Percentiles rank a stretch among this genome's conserved stretches.
phyloP scores from a whole-genome alignment of 2,329 filamentous ascomycete species.

The Ambrosiella beaveri region DNA sequence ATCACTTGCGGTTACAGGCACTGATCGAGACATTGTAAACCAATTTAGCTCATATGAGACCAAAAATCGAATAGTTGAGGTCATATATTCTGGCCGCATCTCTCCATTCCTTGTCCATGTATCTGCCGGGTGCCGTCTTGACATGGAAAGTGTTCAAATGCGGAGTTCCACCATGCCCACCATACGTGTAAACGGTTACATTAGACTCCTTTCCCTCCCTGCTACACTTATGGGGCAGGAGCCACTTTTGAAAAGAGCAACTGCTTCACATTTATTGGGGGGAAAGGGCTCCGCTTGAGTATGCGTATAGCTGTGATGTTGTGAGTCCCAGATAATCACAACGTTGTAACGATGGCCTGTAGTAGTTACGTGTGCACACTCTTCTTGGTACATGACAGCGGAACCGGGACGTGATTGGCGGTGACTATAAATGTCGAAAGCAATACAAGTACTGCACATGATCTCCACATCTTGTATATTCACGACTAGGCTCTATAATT shows the following conservation, averaged over 20 bases:
- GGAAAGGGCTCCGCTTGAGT: neutral
- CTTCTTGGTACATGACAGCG: too few relatives aligned
- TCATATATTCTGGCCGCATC: neutral
- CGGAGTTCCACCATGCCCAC: too few relatives aligned
- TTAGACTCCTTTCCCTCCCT: neutral
- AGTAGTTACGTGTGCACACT: too few relatives aligned
- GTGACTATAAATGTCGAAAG: neutral
- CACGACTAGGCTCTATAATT: neutral
- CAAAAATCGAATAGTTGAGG: too few relatives aligned
- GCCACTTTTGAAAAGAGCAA: neutral
- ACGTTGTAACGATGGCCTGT: neutral
- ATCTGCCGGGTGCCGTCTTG: neutral
- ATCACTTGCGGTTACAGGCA: neutral
- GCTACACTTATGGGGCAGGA: neutral
- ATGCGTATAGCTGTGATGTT: neutral
- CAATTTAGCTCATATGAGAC: too few relatives aligned
- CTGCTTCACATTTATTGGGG: neutral
- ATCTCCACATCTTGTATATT: neutral
- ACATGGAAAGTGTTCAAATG: too few relatives aligned
- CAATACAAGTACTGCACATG: neutral
- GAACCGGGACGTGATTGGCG: too few relatives aligned
- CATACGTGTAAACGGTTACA: too few relatives aligned
- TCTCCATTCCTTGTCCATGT: neutral
- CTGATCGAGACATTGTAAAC: neutral
- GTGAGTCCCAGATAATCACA: neutral